Evolutionary conservation across 2,329 filamentous ascomycete genomes (phyloP), one percentile per base, ranked within the genome.

Genomic region (Fusarium sacchari): DNA sequence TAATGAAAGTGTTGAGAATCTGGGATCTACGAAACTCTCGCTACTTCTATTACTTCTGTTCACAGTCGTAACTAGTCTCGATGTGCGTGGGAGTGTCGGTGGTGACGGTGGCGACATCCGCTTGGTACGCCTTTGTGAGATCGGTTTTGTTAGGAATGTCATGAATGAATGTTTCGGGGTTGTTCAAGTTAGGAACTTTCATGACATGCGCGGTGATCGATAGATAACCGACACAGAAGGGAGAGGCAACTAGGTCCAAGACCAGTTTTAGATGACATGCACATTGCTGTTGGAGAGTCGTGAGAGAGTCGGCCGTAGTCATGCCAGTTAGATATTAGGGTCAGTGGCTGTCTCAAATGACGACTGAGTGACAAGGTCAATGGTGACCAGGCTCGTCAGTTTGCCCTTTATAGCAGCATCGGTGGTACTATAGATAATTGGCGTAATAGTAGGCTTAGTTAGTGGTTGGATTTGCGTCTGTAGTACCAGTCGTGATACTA

Each of bases 191-290:
- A 1, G 10, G 34, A 10, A 18, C 34, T 34, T 40, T 40, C 44
- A 53, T 39, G 8, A 13, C 18, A 12, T 60, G 36, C 18, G 44
- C 34, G 10, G 36, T 13, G 28, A 60, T 24, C 11, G 57, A 60
- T 2, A 60, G 26, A 10, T 53, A 60, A 28, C 57, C 53, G 13
- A 60, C 28, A n/a, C 44, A 60, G 14, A 60, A 60, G 14, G 44
- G 44, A 11, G 57, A 60, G 5, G 44, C 34, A n/a, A 20, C n/a
- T 9, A 7, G 26, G 18, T 53, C 44, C 15, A 15, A n/a, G 7
- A 26, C 36, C 14, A 53, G 15, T 10, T 22, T 20, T 11, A 53
- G 13, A 60, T 20, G 11, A 53, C 7, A 5, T 12, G 10, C 2
- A 10, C 6, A 8, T 60, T 30, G 10, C 34, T 26, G 4, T 15